Percentiles rank a stretch among this genome's conserved stretches.
These are phyloP conservation scores for Elaphomyces granulatus DNA, from an alignment of 495 filamentous ascomycete species.

Conservation along the genomic window DNA sequence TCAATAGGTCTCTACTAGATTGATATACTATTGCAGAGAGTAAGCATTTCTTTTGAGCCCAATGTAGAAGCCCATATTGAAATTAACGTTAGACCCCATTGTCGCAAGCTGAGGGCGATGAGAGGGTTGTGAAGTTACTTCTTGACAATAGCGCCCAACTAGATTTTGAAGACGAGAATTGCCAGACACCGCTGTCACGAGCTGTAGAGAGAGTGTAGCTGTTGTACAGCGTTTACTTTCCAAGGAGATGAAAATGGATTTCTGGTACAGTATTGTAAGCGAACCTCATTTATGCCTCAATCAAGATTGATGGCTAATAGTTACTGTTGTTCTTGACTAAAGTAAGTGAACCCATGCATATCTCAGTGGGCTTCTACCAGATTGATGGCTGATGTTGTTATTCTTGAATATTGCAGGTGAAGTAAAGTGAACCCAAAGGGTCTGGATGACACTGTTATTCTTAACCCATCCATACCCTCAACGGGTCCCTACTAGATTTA, in stretches of 20 bases:
- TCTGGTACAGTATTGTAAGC: neutral
- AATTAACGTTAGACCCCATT: slow-evolving; percentile 10
- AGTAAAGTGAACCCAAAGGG: no score
- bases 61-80: neutral
- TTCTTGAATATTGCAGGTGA: no score
- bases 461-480: neutral
- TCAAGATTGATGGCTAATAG: neutral
- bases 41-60: no score
- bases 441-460: neutral
- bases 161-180: neutral
- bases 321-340: neutral
- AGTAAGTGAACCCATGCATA: neutral
- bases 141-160: slow-evolving; percentile 3
- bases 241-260: neutral
- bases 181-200: neutral
- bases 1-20: neutral
- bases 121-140: slow-evolving; percentile 19
- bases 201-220: neutral
- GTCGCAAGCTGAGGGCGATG: slow-evolving; percentile 25
- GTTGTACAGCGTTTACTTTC: neutral
- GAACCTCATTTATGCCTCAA: neutral
- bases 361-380: neutral
- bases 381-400: neutral
- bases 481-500: neutral
- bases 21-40: no score